These are phyloP conservation scores for Favolaschia claudopus DNA, from an alignment of 768 basidiomycete species.

Conservation along the genomic window DNA sequence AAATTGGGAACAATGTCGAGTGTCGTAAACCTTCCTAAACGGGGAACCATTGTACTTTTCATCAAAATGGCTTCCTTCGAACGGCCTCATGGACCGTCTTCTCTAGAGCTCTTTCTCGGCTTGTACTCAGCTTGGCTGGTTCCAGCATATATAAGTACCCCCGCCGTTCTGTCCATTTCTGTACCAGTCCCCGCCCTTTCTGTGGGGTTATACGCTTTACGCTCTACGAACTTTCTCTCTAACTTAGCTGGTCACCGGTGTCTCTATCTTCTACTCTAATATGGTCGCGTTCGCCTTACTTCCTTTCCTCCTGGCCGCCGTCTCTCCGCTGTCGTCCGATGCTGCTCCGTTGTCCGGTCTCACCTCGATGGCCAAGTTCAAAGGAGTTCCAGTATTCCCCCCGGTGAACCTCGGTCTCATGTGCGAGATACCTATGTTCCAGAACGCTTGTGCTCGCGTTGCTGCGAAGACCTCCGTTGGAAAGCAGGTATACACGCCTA, in stretches of 20 bases:
- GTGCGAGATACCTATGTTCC: conserved; percentile 55
- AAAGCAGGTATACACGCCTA: conserved; percentile 52
- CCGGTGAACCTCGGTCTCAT: conserved; percentile 49
- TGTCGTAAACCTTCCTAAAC: not conserved
- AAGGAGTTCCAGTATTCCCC: conserved; percentile 40
- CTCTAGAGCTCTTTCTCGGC: conserved; percentile 7
- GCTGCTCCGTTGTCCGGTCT: conserved; percentile 26
- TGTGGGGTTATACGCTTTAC: too few relatives aligned
- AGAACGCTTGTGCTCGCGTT: conserved; percentile 27
- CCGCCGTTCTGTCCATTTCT: not conserved
- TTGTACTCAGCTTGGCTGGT: conserved; percentile 14
- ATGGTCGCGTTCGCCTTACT: conserved; percentile 29
- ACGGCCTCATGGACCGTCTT: conserved; percentile 16
- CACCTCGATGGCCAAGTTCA: conserved; percentile 15
- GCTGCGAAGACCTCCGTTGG: conserved; percentile 10
- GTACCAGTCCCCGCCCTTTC: conserved; percentile 4
- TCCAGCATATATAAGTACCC: conserved; percentile 16
- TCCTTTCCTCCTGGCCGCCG: conserved; percentile 44
- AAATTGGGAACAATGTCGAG: too few relatives aligned
- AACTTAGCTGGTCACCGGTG: conserved; percentile 7
- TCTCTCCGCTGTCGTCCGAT: conserved; percentile 46
- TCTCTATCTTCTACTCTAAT: not conserved
- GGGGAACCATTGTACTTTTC: conserved; percentile 12
- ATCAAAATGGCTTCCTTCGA: conserved; percentile 3
- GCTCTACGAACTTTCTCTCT: not conserved